Evolutionary conservation across 2,329 filamentous ascomycete species (phyloP), one percentile per base, ranked within the genome.

Genomic region (Ilyonectria destructans): DNA sequence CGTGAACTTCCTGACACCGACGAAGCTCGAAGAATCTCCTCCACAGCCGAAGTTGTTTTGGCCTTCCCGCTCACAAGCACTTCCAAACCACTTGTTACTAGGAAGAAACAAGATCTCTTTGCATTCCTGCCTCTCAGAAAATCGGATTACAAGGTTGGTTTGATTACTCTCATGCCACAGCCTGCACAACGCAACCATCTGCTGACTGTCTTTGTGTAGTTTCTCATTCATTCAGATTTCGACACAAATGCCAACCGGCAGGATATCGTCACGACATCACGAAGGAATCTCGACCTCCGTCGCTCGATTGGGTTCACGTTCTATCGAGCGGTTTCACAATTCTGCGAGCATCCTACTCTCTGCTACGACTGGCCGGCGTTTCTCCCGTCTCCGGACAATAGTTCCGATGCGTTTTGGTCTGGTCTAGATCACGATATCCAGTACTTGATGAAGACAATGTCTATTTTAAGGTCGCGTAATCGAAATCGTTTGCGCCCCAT

Each of bases 161-260:
- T 1, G 2, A 51, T 23, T 8, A 15, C 15, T 35, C 3, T 33
- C 35, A 40, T 51, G 13, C 23, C 29, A 15, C 31, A 43, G 51
- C n/a, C 40, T 21, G 15, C 21, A 48, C 26, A 56, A 35, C 13
- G 35, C 21, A 35, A 65, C 17, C 2, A 6, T 5, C 6, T 6
- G 1, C 62, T 69, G 19, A 71, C n/a, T 8, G 2, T 45, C 7
- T 12, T 21, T 26, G 23, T 26, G 4, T 55, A 74, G 72, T 74
- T 74, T 13, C 59, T 70, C 4, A 73, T 74, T 15, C 65, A 74
- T 1, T 69, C 68, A 0, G 71, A 74, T 19, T 74, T 74, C 2
- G 69, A 70, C 8, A 67, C 69, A 1, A 67, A 68, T 19, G 64
- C 62, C 19, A 69, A 62, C 2, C 68, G 70, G 4, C 52, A 73